Base-by-base conservation (phyloP, 129 eudicot species). In the Lonicera japonica region DNA sequence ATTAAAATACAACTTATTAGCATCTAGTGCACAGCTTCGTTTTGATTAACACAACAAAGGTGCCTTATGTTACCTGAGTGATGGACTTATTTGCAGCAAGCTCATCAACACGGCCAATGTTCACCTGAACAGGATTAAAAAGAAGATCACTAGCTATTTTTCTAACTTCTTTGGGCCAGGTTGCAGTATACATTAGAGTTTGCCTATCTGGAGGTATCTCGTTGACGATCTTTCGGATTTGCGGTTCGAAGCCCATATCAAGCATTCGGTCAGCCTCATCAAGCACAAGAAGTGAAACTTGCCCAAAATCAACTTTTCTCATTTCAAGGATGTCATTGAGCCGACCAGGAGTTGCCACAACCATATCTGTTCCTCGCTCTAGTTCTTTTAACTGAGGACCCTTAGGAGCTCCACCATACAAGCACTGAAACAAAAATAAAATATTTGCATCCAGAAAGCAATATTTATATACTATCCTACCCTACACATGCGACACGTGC, bases 171-270 rank as follows among this genome's bases (percentile, higher is more conserved):
- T 87, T 91, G 9, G 98, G 98, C 98, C 98, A 91, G 38, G 98
- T 91, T 45, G 98, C 98, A 5, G 98, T 87, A 74, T 84, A 91
- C 98, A 91, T 91, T 21, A 91, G 90, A 18, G 98, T 91, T 63
- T 91, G 98, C 64, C 98, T 74, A 46, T 80, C 82, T 5, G 95
- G 88, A 47, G 98, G 98, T 53, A 91, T 84, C 76, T 87, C 96
- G 54, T 91, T 87, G 29, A 91, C 96, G 60, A 92, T 87, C 75
- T 92, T 92, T 34, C 98, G 88, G 47, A 92, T 92, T 70, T 92
- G 98, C 64, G 98, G 98, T 75, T 92, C 98, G 65, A 92, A 92
- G 3, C 98, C 98, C 98, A 92, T 92, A 61, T 92, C 96, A 63
- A 92, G 86, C 98, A 92, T 92, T 40, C 98, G 77, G 75, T 92